These are phyloP conservation scores for Fonsecaea erecta DNA, from an alignment of 2,329 filamentous ascomycete genomes.

Conservation along the genomic window DNA sequence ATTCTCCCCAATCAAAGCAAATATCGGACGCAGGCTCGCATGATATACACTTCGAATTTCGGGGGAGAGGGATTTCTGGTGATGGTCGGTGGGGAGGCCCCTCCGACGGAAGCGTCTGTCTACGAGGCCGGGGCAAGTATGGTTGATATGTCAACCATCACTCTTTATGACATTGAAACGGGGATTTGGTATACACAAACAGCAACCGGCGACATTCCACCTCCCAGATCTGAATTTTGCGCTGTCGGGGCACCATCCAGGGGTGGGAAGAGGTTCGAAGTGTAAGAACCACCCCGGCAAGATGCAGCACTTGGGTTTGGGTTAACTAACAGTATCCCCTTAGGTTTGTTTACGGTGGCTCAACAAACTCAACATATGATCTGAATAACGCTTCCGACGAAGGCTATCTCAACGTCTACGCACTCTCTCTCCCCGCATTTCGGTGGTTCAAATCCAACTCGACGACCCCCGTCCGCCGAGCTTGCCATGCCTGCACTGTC, in stretches of 20 bases:
- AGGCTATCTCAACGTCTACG: conserved; percentile 32
- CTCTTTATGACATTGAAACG: conserved; percentile 28
- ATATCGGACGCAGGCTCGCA: conserved; percentile 23
- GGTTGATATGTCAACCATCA: conserved; percentile 32
- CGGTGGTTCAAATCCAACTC: conserved; percentile 37
- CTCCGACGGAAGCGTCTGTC: conserved; percentile 20
- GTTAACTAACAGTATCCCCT: neutral
- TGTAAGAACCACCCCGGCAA: conserved; percentile 50
- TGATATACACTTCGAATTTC: conserved; percentile 20
- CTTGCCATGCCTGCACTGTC: conserved; percentile 41
- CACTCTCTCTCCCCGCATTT: conserved; percentile 32
- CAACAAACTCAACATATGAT: conserved; percentile 21
- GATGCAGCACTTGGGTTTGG: neutral
- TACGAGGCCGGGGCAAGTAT: conserved; percentile 18
- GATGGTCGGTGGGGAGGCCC: conserved; percentile 27
- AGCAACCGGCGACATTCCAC: conserved; percentile 33
- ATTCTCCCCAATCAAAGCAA: conserved; percentile 19
- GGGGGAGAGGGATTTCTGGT: conserved; percentile 28
- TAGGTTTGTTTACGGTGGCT: conserved; percentile 32
- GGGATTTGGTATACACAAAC: conserved; percentile 30
- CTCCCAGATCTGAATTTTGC: conserved; percentile 28
- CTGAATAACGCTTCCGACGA: conserved; percentile 16
- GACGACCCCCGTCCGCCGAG: conserved; percentile 25
- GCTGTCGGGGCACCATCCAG: conserved; percentile 64
- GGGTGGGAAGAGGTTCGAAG: conserved; percentile 67